These are phyloP conservation scores for Penstemon eatonii DNA, from an alignment of 257 asterid genomes.

Conservation along the genomic window DNA sequence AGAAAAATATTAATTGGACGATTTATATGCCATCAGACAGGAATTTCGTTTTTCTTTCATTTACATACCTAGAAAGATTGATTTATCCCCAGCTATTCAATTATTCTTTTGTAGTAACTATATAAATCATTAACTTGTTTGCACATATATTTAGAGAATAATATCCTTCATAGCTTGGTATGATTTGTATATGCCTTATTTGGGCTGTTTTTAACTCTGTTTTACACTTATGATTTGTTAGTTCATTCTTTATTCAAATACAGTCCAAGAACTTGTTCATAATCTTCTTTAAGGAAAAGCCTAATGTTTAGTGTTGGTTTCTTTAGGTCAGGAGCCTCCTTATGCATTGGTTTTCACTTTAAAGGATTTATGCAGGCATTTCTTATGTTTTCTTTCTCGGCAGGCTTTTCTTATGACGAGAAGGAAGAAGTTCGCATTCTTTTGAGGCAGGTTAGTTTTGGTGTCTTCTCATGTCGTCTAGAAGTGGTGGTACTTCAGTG, in stretches of 20 bases:
- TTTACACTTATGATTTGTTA: too few relatives aligned
- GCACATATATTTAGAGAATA: too few relatives aligned
- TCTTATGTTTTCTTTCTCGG: slow-evolving; percentile 20
- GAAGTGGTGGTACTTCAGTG: slow-evolving; percentile 7
- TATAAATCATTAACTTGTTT: too few relatives aligned
- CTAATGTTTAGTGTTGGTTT: not conserved
- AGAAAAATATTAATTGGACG: not conserved
- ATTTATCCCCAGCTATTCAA: too few relatives aligned
- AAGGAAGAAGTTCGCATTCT: slow-evolving; percentile 93
- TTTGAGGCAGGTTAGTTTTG: slow-evolving; percentile 76
- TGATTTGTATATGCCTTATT: too few relatives aligned
- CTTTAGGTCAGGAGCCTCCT: slow-evolving; percentile 17
- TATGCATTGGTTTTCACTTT: slow-evolving; percentile 34
- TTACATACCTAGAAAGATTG: too few relatives aligned
- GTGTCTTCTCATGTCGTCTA: slow-evolving; percentile 25
- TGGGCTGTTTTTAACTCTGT: too few relatives aligned
- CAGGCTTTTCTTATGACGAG: slow-evolving; percentile 46
- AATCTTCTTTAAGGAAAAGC: slow-evolving; percentile 7
- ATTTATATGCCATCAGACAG: not conserved
- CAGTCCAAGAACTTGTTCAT: not conserved
- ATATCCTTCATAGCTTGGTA: too few relatives aligned
- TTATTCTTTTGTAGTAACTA: too few relatives aligned
- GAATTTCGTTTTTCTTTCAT: not conserved
- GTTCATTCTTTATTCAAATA: too few relatives aligned
- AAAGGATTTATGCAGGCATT: slow-evolving; percentile 54